Evolutionary conservation across 139 green algal species (phyloP).

Genomic region (Coelastrella sp.): DNA sequence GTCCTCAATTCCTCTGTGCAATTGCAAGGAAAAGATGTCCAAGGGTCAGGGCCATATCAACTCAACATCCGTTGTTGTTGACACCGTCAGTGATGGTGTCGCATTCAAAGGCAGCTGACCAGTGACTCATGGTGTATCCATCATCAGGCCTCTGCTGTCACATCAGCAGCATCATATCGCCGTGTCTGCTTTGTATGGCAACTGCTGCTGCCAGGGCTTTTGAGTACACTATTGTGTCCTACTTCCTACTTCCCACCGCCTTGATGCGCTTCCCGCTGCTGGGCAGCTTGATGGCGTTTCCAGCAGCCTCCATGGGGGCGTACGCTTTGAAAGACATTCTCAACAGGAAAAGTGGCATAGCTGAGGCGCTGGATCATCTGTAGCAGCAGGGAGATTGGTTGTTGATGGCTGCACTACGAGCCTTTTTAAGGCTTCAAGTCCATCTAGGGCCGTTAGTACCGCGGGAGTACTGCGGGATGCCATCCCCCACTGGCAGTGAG

Average conservation of each 20-base stretch:
- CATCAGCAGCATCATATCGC: not conserved
- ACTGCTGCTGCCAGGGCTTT: not conserved
- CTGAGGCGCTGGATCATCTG: slow-evolving; percentile 3
- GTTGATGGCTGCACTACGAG: not conserved
- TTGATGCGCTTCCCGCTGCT: slow-evolving; percentile 17
- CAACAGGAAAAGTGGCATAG: not conserved
- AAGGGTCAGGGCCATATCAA: too few species aligned
- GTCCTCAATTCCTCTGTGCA: not conserved
- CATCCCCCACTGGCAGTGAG: too few species aligned
- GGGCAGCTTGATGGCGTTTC: slow-evolving; percentile 41
- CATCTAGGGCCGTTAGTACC: too few species aligned
- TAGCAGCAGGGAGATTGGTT: not conserved
- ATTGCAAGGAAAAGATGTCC: not conserved
- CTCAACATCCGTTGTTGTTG: too few species aligned
- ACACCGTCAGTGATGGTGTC: too few species aligned
- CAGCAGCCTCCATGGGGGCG: slow-evolving; percentile 13
- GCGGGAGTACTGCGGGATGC: too few species aligned
- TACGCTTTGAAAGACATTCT: slow-evolving; percentile 21
- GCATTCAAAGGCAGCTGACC: too few species aligned
- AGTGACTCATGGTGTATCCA: too few species aligned
- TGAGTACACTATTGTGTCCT: slow-evolving; percentile 32
- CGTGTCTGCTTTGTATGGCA: not conserved
- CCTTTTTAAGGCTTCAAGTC: not conserved
- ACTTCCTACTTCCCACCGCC: slow-evolving; percentile 35
- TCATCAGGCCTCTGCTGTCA: not conserved